phyloP scores from a whole-genome alignment of 352 stramenopile genomes.

The Pythium aristosporum region DNA sequence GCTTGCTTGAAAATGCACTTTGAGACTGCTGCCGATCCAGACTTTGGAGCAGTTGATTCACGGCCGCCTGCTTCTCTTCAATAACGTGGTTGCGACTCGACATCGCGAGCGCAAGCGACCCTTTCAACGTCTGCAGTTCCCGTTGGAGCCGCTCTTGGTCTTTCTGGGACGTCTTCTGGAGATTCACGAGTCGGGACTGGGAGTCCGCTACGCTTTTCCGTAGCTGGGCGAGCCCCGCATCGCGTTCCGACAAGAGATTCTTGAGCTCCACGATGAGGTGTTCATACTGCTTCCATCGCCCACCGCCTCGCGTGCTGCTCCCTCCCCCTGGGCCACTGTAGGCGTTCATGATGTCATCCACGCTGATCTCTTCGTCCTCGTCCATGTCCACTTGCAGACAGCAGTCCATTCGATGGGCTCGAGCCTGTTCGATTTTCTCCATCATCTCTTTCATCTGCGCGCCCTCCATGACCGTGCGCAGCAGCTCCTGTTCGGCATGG shows the following conservation, averaged over 20 bases:
- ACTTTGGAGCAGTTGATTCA: slow-evolving; percentile 49
- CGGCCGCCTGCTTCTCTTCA: slow-evolving; percentile 54
- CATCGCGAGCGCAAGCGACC: slow-evolving; percentile 40
- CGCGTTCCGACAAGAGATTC: slow-evolving; percentile 45
- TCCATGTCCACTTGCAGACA: slow-evolving; percentile 51
- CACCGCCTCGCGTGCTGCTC: slow-evolving; percentile 8
- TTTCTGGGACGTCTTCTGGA: slow-evolving; percentile 43
- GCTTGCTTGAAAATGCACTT: background rate
- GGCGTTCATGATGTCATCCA: slow-evolving; percentile 46
- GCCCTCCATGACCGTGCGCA: slow-evolving; percentile 30
- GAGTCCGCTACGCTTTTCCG: slow-evolving; percentile 33
- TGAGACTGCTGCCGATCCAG: slow-evolving; percentile 16
- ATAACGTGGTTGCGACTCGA: slow-evolving; percentile 49
- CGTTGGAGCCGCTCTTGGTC: slow-evolving; percentile 42
- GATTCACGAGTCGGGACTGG: slow-evolving; percentile 33
- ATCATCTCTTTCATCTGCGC: slow-evolving; percentile 38
- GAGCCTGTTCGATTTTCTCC: slow-evolving; percentile 35
- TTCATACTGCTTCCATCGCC: slow-evolving; percentile 50
- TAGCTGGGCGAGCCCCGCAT: slow-evolving; percentile 36
- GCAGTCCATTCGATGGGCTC: slow-evolving; percentile 33
- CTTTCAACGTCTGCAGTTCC: slow-evolving; percentile 45
- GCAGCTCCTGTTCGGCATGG: slow-evolving; percentile 41
- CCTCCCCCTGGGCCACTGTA: slow-evolving; percentile 1
- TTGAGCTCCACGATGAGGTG: slow-evolving; percentile 72
- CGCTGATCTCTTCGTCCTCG: slow-evolving; percentile 45